A percentile compares a stretch with the other conserved stretches of the same genome.
Conservation (phyloP, 73 alveolate genomes). For the Blepharisma stoltei region DNA sequence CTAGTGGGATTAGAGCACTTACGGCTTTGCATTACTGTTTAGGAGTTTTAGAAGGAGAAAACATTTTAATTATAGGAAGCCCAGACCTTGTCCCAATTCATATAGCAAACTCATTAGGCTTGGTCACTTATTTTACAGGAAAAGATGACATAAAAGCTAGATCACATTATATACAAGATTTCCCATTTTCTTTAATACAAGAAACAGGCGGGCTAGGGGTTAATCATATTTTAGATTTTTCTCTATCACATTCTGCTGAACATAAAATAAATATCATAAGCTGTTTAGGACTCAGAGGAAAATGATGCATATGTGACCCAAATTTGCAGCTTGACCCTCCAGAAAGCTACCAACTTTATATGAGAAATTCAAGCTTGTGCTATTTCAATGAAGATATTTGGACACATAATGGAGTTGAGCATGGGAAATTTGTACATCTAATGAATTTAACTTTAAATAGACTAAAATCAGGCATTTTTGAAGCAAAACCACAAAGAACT, state of each 20-base stretch:
- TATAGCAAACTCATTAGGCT: neutral
- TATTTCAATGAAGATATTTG: neutral
- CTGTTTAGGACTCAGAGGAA: neutral
- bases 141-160: neutral
- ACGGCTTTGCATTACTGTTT: neutral
- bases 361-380: neutral
- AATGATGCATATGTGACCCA: neutral
- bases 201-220: constrained; percentile 21
- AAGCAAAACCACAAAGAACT: too few relatives aligned
- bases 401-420: neutral
- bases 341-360: neutral
- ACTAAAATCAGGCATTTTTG: too few relatives aligned
- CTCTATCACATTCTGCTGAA: neutral
- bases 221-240: neutral
- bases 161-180: neutral
- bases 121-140: neutral
- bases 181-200: neutral
- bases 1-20: neutral
- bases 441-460: neutral
- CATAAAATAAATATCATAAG: neutral
- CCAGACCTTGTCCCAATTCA: neutral
- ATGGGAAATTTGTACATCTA: neutral
- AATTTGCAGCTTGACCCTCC: constrained; percentile 11
- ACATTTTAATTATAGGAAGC: neutral
- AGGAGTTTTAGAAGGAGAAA: neutral